These are phyloP conservation scores for Globisporangium lucens DNA, from an alignment of 352 stramenopile genomes.

Conservation along the genomic window DNA sequence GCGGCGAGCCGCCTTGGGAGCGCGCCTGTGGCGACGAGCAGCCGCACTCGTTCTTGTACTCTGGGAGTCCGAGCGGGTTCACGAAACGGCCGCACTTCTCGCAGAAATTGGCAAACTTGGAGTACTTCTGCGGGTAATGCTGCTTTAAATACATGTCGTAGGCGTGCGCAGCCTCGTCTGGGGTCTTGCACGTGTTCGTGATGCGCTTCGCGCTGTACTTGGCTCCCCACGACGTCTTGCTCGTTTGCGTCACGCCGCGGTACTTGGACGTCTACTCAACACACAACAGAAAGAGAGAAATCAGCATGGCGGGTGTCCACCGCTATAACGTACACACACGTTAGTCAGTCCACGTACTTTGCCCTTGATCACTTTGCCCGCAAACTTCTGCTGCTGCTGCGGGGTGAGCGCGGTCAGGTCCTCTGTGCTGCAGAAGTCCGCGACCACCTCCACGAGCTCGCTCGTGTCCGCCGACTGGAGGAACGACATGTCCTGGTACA, in stretches of 20 bases:
- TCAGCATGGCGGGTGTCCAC: not conserved
- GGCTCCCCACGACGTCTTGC: conserved; percentile 84
- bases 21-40: conserved; percentile 30
- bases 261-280: conserved; percentile 78
- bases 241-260: conserved; percentile 80
- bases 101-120: conserved; percentile 88
- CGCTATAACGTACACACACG: conserved; percentile 4
- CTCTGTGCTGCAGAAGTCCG: conserved; percentile 41
- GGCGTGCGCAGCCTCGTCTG: conserved; percentile 73
- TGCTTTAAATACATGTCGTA: conserved; percentile 84
- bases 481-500: conserved; percentile 78
- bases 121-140: conserved; percentile 79
- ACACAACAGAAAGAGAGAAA: not conserved
- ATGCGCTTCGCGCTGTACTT: conserved; percentile 89
- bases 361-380: conserved; percentile 76
- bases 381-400: conserved; percentile 52
- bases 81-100: conserved; percentile 75
- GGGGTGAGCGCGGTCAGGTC: conserved; percentile 44
- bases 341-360: conserved; percentile 38
- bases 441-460: conserved; percentile 64
- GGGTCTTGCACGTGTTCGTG: conserved; percentile 87
- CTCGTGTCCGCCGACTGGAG: conserved; percentile 49
- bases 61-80: conserved; percentile 70
- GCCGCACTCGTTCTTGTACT: conserved; percentile 72
- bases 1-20: conserved; percentile 14